phyloP scores from a whole-genome alignment of 257 asterid genomes.

The Nicotiana benthamiana region DNA sequence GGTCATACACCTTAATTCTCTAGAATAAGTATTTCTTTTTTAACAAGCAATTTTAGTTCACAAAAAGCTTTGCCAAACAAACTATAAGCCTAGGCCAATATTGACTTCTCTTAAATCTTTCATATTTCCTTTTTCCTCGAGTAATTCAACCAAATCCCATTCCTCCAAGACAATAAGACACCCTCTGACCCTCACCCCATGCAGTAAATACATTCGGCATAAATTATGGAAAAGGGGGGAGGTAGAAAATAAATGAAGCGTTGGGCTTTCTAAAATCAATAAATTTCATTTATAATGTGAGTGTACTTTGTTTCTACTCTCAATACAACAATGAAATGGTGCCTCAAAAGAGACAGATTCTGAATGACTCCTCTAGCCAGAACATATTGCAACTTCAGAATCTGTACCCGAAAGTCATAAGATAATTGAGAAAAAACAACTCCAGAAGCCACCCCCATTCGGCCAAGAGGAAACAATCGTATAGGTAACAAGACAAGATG shows the following conservation, averaged over 20 bases:
- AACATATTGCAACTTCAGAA: background rate
- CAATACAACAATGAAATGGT: background rate
- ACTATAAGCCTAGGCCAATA: background rate
- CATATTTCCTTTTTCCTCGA: background rate
- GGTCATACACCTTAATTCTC: no score
- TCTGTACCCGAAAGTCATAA: background rate
- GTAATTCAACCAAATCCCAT: background rate
- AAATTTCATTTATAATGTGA: background rate
- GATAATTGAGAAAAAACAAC: background rate
- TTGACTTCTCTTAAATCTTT: background rate
- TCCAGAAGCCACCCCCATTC: background rate
- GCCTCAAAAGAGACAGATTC: background rate
- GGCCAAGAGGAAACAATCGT: background rate
- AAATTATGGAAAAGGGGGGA: background rate
- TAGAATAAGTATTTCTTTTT: no score
- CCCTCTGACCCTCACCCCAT: background rate
- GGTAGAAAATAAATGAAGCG: background rate
- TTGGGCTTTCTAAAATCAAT: background rate
- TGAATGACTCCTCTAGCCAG: background rate
- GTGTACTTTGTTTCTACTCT: background rate
- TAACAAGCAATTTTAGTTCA: background rate
- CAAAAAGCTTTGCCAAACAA: background rate
- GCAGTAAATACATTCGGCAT: background rate
- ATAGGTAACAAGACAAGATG: constrained; percentile 2
- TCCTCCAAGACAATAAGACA: background rate